phyloP scores from a whole-genome alignment of 345 rosid species.

The Acer negundo region DNA sequence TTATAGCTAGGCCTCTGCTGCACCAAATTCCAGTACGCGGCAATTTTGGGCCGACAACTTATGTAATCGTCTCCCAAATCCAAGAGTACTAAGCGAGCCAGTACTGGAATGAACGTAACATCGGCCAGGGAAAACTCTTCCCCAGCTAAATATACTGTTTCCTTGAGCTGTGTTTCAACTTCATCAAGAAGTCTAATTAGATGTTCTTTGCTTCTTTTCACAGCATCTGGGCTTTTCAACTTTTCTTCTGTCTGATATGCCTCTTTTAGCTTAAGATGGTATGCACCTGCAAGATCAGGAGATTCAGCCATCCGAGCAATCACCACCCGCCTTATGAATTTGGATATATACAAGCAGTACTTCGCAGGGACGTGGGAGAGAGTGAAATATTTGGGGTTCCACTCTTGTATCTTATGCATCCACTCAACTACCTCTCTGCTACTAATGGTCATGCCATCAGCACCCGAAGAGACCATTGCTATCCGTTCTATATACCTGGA shows the following conservation, averaged over 20 bases:
- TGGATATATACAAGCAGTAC: slow-evolving; percentile 55
- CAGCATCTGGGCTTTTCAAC: slow-evolving; percentile 50
- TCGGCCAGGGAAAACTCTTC: slow-evolving; percentile 90
- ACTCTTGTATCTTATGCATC: slow-evolving; percentile 77
- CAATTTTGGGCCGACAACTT: slow-evolving; percentile 60
- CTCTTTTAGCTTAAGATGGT: slow-evolving; percentile 77
- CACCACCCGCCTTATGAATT: slow-evolving; percentile 72
- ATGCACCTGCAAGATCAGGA: slow-evolving; percentile 80
- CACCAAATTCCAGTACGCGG: slow-evolving; percentile 68
- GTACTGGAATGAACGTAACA: slow-evolving; percentile 66
- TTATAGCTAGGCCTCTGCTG: slow-evolving; percentile 72
- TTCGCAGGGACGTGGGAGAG: slow-evolving; percentile 66
- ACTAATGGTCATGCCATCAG: slow-evolving; percentile 43
- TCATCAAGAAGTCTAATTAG: slow-evolving; percentile 66
- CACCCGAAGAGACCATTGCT: slow-evolving; percentile 59
- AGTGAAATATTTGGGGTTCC: slow-evolving; percentile 79
- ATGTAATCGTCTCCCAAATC: slow-evolving; percentile 72
- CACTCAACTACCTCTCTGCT: slow-evolving; percentile 54
- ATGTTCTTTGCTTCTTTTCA: slow-evolving; percentile 56
- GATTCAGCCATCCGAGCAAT: slow-evolving; percentile 86
- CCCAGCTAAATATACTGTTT: slow-evolving; percentile 58
- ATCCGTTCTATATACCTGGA: slow-evolving; percentile 79
- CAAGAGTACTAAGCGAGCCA: slow-evolving; percentile 65
- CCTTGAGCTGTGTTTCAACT: slow-evolving; percentile 56
- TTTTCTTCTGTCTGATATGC: slow-evolving; percentile 73